Conservation (phyloP, 2,329 filamentous ascomycete species). For the Bipolaris bicolor region DNA sequence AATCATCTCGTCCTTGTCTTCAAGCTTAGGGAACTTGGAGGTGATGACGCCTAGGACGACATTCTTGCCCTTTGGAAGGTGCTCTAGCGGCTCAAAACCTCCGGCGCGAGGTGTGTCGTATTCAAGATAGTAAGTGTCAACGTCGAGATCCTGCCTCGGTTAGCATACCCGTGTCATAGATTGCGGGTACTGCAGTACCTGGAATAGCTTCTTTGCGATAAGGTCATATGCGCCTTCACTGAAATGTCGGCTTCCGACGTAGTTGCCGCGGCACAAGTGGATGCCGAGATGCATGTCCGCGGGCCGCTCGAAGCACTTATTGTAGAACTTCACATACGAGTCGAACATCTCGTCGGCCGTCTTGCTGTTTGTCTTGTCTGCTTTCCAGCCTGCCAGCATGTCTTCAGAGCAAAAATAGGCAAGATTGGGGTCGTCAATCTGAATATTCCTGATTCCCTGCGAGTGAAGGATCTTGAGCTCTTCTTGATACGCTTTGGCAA, state of each 20-base stretch:
- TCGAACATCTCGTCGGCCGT: constrained; percentile 74
- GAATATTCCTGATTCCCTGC: constrained; percentile 55
- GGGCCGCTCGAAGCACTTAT: constrained; percentile 69
- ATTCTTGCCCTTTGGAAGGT: constrained; percentile 55
- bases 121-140: constrained; percentile 51
- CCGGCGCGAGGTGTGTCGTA: constrained; percentile 58
- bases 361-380: constrained; percentile 70
- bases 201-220: constrained; percentile 53
- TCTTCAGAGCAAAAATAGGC: constrained; percentile 51
- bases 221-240: constrained; percentile 56
- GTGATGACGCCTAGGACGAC: constrained; percentile 56
- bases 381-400: constrained; percentile 52
- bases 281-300: constrained; percentile 77
- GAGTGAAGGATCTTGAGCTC: constrained; percentile 56
- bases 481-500: constrained; percentile 55
- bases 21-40: constrained; percentile 55
- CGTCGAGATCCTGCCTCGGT: constrained; percentile 43
- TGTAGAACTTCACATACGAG: constrained; percentile 78
- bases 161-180: neutral
- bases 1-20: constrained; percentile 56
- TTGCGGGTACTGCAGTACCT: constrained; percentile 24
- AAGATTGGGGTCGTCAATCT: constrained; percentile 58
- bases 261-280: constrained; percentile 69
- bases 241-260: constrained; percentile 55
- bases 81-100: constrained; percentile 55